phyloP scores from a whole-genome alignment of 1,284 basidiomycete genomes.

The Chondrostereum purpureum region DNA sequence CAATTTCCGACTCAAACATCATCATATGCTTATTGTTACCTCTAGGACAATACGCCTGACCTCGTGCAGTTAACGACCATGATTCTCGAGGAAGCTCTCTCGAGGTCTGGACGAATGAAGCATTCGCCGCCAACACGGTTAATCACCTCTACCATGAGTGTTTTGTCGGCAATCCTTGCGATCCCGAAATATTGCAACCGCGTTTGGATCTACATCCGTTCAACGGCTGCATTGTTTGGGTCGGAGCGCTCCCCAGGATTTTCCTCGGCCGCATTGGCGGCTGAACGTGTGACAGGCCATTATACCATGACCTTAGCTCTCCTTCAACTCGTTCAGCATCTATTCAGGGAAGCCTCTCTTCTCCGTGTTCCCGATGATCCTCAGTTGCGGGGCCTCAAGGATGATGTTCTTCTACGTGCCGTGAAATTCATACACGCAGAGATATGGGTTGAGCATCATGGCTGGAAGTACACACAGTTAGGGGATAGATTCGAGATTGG shows the following conservation, averaged over 20 bases:
- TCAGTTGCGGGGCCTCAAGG: slow-evolving; percentile 65
- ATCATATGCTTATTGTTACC: too few relatives aligned
- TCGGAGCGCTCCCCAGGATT: slow-evolving; percentile 47
- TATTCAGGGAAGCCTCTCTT: slow-evolving; percentile 68
- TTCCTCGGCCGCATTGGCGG: slow-evolving; percentile 59
- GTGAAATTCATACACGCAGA: slow-evolving; percentile 74
- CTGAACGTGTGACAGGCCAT: slow-evolving; percentile 66
- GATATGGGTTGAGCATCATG: slow-evolving; percentile 78
- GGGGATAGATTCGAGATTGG: slow-evolving; percentile 80
- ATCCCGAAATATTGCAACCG: slow-evolving; percentile 70
- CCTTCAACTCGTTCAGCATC: slow-evolving; percentile 67
- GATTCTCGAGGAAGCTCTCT: slow-evolving; percentile 78
- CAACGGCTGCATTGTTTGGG: slow-evolving; percentile 71
- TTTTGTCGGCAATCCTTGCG: slow-evolving; percentile 72
- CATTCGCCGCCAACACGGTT: slow-evolving; percentile 48
- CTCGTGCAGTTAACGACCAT: slow-evolving; percentile 75
- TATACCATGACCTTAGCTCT: slow-evolving; percentile 78
- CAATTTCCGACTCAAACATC: too few relatives aligned
- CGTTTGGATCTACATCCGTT: slow-evolving; percentile 83
- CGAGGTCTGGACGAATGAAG: slow-evolving; percentile 40
- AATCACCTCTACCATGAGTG: slow-evolving; percentile 73
- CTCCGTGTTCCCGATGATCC: slow-evolving; percentile 53
- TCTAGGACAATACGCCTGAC: slow-evolving; percentile 51
- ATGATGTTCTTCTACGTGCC: slow-evolving; percentile 75
- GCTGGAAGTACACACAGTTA: slow-evolving; percentile 76